A percentile compares a stretch with the other conserved stretches of the same genome.
phyloP scores from a whole-genome alignment of 73 alveolate species.

The Paramecium primaurelia region DNA sequence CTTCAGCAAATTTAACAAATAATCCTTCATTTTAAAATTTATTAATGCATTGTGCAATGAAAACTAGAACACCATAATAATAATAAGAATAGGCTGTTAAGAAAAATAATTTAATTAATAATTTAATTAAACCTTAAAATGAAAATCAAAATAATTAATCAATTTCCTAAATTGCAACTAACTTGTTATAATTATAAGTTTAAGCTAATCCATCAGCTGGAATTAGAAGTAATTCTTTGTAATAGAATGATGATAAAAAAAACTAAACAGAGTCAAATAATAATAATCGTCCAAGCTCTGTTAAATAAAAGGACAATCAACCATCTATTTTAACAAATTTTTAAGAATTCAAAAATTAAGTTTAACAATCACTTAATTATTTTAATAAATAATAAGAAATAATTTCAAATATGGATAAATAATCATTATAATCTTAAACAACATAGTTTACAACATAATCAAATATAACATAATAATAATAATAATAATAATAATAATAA shows the following conservation, averaged over 20 bases:
- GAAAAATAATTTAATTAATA: not conserved
- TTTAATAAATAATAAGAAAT: slow-evolving; percentile 16
- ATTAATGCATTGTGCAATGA: slow-evolving; percentile 4
- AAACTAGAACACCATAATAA: slow-evolving; percentile 25
- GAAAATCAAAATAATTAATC: not conserved
- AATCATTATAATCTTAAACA: not conserved
- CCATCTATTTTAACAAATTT: not conserved
- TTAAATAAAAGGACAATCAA: slow-evolving; percentile 21
- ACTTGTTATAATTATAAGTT: not conserved
- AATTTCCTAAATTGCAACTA: not conserved
- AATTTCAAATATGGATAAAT: not conserved
- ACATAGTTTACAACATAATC: not conserved
- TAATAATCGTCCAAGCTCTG: not conserved
- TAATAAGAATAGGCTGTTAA: not conserved
- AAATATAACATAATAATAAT: not conserved
- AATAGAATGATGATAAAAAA: not conserved
- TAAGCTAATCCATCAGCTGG: not conserved
- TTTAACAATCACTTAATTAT: not conserved
- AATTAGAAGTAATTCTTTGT: slow-evolving; percentile 32
- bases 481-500: not conserved
- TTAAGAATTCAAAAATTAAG: slow-evolving; percentile 37
- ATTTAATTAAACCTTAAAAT: not conserved
- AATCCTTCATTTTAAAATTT: slow-evolving; percentile 33
- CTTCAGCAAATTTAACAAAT: not conserved
- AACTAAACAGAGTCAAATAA: not conserved